phyloP scores from a whole-genome alignment of 2,329 filamentous ascomycete species.

The Trichoderma oligosporum region DNA sequence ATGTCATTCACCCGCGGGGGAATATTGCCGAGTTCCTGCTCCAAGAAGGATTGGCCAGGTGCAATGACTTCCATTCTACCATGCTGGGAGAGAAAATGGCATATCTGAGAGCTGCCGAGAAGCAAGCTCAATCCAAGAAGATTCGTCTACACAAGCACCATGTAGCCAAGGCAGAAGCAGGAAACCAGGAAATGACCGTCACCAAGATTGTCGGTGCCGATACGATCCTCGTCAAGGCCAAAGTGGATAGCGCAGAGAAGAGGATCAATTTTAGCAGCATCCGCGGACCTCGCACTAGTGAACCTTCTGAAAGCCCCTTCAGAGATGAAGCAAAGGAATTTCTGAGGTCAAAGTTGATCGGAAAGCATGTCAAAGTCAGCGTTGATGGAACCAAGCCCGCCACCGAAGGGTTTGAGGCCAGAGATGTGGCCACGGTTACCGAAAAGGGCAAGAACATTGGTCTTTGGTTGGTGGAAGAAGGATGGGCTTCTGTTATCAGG shows the following conservation, averaged over 20 bases:
- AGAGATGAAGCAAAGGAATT: constrained; percentile 94
- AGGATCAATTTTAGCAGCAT: constrained; percentile 90
- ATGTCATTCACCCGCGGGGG: constrained; percentile 80
- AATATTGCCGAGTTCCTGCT: constrained; percentile 92
- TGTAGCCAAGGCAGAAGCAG: constrained; percentile 63
- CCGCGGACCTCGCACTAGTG: constrained; percentile 83
- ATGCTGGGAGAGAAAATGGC: constrained; percentile 88
- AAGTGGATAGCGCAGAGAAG: constrained; percentile 76
- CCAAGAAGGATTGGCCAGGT: constrained; percentile 82
- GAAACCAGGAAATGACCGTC: constrained; percentile 75
- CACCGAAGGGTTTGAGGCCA: constrained; percentile 85
- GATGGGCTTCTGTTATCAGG: constrained; percentile 89
- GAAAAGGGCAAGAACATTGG: constrained; percentile 84
- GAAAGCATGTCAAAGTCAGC: constrained; percentile 86
- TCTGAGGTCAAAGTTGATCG: constrained; percentile 86
- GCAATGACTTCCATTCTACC: constrained; percentile 93
- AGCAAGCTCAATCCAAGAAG: constrained; percentile 71
- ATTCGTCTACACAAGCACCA: constrained; percentile 79
- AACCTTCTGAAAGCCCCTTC: constrained; percentile 84
- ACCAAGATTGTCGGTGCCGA: constrained; percentile 84
- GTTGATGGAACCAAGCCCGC: constrained; percentile 90
- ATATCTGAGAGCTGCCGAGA: constrained; percentile 78
- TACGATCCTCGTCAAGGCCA: constrained; percentile 80
- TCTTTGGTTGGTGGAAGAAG: constrained; percentile 80
- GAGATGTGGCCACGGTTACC: constrained; percentile 86